Conservation (phyloP, 1,284 basidiomycete genomes). For the Boletellus deceptivus region DNA sequence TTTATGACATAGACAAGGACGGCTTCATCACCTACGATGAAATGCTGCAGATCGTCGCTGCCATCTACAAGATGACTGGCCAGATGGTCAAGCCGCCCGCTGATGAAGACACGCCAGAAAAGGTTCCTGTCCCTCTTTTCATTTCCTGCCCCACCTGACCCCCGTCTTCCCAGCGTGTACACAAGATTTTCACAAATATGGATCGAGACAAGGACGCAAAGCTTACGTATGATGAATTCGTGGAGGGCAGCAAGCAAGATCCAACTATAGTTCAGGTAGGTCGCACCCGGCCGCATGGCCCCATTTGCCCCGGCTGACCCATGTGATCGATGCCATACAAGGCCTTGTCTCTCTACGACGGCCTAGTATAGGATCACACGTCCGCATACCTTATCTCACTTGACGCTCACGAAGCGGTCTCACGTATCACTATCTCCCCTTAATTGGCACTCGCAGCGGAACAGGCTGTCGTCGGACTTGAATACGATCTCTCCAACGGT, state of each 20-base stretch:
- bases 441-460: constrained; percentile 22
- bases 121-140: constrained; percentile 51
- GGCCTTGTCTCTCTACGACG: constrained; percentile 79
- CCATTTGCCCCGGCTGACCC: constrained; percentile 12
- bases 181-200: constrained; percentile 96
- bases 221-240: constrained; percentile 93
- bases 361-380: constrained; percentile 53
- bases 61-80: constrained; percentile 99
- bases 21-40: constrained; percentile 97
- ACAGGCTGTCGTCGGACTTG: constrained; percentile 13
- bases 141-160: constrained; percentile 10
- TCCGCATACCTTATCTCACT: constrained; percentile 25
- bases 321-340: constrained; percentile 30
- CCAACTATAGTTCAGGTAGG: constrained; percentile 94
- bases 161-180: constrained; percentile 67
- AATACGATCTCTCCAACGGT: constrained; percentile 21
- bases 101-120: constrained; percentile 99
- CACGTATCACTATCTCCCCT: constrained; percentile 28
- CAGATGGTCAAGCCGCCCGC: constrained; percentile 98
- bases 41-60: constrained; percentile 95
- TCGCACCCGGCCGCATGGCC: constrained; percentile 13
- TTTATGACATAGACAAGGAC: constrained; percentile 99
- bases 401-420: constrained; percentile 21
- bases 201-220: constrained; percentile 87
- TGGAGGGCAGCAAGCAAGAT: constrained; percentile 95